Evolutionary conservation across 2,329 filamentous ascomycete genomes (phyloP), one percentile per base, ranked within the genome.

Genomic region (Ceratocystis smalleyi): DNA sequence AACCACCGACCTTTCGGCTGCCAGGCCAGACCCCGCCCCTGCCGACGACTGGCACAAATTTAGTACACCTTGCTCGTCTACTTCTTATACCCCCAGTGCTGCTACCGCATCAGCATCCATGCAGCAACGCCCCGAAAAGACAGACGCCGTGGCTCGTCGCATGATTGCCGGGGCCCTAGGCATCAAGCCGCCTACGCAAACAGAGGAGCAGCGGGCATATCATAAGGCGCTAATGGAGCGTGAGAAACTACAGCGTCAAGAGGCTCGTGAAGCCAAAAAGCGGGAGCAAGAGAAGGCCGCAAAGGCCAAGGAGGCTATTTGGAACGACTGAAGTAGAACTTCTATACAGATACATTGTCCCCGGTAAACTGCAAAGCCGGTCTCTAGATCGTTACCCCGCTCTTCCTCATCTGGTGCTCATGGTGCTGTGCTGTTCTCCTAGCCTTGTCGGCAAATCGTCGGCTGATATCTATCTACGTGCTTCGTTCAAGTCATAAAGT

Each of bases 91-190:
- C 2, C 22, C 59, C 24, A n/a, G 59, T 24, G 22, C 35, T 8
- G 24, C 24, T 47, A 24, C 45, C 12, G 22, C 43, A 6, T 19
- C 43, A 24, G 35, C 49, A 17, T 43, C 32, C 7, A 22, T 35
- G 6, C 45, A 63, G 19, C 61, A 49, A 32, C 77, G 88, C 47
- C 92, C 91, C 0, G 91, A 96, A 75, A 99, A 96, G 78, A 95
- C 91, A 67, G 95, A 95, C 67, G 89, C 91, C 0, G 90, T 95
- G 47, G 94, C 94, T 4, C 83, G 88, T 67, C 80, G 94, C 66
- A 81, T 99, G 82, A 97, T 99, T 72, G 91, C 90, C 0, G 88
- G 88, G 2, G 91, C 89, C 0, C 76, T 97, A 68, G 94, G 94
- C 0, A 82, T 96, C 64, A 84, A 85, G 71, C 84, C 86, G 43